Conservation (phyloP, 2,329 filamentous ascomycete species). For the Biscogniauxia sp. region DNA sequence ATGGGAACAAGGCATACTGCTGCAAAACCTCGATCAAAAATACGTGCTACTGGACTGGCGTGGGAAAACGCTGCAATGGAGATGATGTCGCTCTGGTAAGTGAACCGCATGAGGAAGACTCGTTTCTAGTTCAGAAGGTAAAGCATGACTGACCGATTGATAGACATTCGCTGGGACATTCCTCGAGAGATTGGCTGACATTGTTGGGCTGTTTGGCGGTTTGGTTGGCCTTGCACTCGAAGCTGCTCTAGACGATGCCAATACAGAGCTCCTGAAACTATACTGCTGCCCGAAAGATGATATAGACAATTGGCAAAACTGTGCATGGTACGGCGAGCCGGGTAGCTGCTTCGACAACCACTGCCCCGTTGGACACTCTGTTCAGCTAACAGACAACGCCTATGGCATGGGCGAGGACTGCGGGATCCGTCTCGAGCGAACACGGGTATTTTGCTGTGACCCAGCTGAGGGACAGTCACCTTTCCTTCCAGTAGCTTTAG, state of each 20-base stretch:
- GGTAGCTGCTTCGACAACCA: slow-evolving; percentile 35
- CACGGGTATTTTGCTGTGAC: slow-evolving; percentile 34
- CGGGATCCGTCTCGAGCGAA: slow-evolving; percentile 17
- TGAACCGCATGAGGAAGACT: too few species aligned
- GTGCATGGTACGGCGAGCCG: slow-evolving; percentile 35
- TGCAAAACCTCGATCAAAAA: slow-evolving; percentile 26
- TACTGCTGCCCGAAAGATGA: slow-evolving; percentile 31
- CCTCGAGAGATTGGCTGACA: slow-evolving; percentile 16
- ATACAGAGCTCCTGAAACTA: slow-evolving; percentile 17
- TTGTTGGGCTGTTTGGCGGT: slow-evolving; percentile 18
- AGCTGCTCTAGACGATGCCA: slow-evolving; percentile 6
- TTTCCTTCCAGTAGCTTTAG: slow-evolving; percentile 37
- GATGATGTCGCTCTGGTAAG: slow-evolving; percentile 2
- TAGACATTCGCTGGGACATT: slow-evolving; percentile 24
- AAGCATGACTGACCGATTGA: too few species aligned
- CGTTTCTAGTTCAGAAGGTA: too few species aligned
- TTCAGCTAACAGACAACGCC: slow-evolving; percentile 28
- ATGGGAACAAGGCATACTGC: slow-evolving; percentile 32
- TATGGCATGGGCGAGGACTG: slow-evolving; percentile 28
- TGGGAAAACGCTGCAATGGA: slow-evolving; percentile 19
- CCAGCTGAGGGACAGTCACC: slow-evolving; percentile 24
- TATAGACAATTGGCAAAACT: slow-evolving; percentile 31
- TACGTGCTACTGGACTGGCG: slow-evolving; percentile 25
- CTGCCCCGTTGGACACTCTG: slow-evolving; percentile 25
- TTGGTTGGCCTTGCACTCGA: slow-evolving; percentile 9